Evolutionary conservation across 768 basidiomycete genomes (phyloP), one percentile per base, ranked within the genome.

Genomic region (Tricholoma sp.): DNA sequence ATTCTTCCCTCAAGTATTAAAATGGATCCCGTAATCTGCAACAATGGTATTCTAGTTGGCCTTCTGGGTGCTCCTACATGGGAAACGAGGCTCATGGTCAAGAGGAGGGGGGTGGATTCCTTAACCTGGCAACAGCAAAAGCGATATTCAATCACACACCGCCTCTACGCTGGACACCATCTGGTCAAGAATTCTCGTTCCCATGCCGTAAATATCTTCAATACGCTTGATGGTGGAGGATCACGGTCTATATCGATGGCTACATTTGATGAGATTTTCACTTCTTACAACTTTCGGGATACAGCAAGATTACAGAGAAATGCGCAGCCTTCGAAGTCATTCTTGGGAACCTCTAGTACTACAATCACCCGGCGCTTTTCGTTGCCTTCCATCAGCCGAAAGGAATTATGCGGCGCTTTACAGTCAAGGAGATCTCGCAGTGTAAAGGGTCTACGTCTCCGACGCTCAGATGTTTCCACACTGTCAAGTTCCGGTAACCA

Each of bases 21-120:
- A 45, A 29, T 20, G 18, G 7, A 44, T 33, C 18, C 37, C 28
- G 58, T 56, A 28, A 60, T 59, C 44, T 60, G 59, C 57, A 74
- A 67, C 58, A 63, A 71, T 39, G 77, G 73, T 11, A 70, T 79
- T 59, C 55, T 75, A 31, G 74, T 77, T 15, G 78, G 78, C 1
- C 71, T 78, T 52, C 70, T 78, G 39, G 76, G 77, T 36, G 78
- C 77, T 41, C 78, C 78, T 17, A 60, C 70, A 7, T 75, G 72
- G 70, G 78, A 80, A 67, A 75, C 71, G n/a, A 65, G 67, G 24
- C 61, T 70, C 24, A 70, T 24, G 24, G 24, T 24, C 24, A 24
- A 24, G 24, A 24, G 66, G 50, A 45, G 50, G 34, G 54, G 59
- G 6, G 50, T 62, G 45, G 62, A 59, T 57, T 17, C 61, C 20